A percentile compares a stretch with the other conserved stretches of the same genome.
These are phyloP conservation scores for Saitozyma podzolica DNA, from an alignment of 768 basidiomycete genomes.

Conservation along the genomic window DNA sequence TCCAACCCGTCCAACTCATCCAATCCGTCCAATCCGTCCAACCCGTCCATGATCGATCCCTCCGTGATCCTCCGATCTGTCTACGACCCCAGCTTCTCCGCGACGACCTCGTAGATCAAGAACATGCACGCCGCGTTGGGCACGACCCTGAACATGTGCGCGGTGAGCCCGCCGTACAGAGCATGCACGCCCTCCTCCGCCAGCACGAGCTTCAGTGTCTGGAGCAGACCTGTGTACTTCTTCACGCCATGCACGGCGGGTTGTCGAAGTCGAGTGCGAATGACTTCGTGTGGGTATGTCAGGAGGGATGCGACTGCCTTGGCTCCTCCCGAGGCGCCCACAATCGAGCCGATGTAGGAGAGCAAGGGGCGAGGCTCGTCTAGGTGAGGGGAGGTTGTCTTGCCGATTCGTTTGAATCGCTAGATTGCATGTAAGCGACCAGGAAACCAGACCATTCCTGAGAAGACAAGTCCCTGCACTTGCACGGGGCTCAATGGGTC, in stretches of 20 bases:
- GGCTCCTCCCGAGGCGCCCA: constrained; percentile 86
- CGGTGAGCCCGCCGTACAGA: constrained; percentile 86
- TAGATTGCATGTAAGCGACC: constrained; percentile 9
- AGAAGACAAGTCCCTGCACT: constrained; percentile 52
- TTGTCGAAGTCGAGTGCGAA: constrained; percentile 89
- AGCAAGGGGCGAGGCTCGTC: constrained; percentile 17
- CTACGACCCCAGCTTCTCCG: constrained; percentile 29
- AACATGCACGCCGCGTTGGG: constrained; percentile 98
- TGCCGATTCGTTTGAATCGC: constrained; percentile 70
- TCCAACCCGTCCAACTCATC: too few species aligned
- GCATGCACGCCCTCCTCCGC: constrained; percentile 81
- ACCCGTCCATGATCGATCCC: too few species aligned
- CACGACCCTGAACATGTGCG: constrained; percentile 93
- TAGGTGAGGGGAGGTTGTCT: constrained; percentile 4
- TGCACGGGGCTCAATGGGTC: constrained; percentile 96
- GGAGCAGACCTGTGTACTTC: constrained; percentile 82
- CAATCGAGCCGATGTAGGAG: constrained; percentile 57
- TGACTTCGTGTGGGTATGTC: constrained; percentile 97
- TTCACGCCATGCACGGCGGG: constrained; percentile 71
- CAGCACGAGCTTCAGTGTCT: constrained; percentile 80
- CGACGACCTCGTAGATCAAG: constrained; percentile 79
- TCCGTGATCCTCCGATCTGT: too few species aligned
- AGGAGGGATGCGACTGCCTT: constrained; percentile 92
- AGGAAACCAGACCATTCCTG: background rate
- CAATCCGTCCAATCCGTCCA: too few species aligned